Conservation (phyloP, 345 rosid species). For the Ceriops tagal region DNA sequence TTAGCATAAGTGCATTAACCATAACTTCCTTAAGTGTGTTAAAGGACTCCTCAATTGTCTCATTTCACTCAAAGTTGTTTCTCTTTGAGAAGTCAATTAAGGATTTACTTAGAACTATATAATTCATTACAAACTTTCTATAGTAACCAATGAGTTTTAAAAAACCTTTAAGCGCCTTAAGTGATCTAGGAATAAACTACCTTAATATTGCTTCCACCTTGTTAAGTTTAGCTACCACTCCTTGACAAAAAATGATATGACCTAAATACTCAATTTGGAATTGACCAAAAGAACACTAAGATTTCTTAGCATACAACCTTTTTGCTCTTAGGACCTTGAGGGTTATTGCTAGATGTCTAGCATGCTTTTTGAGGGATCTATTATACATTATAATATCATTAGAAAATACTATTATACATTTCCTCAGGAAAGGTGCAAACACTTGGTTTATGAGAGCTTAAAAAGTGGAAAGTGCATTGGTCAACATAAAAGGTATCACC, state of each 20-base stretch:
- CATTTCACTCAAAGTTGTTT: neutral
- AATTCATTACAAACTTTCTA: neutral
- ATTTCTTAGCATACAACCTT: no score
- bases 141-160: neutral
- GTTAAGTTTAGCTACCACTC: no score
- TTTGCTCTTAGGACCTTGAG: no score
- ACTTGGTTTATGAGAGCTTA: neutral
- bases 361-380: no score
- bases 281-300: no score
- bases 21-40: neutral
- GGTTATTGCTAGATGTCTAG: no score
- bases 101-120: no score
- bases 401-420: neutral
- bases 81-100: neutral
- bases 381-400: neutral
- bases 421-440: neutral
- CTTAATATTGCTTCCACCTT: no score
- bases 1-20: neutral
- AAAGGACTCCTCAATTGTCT: neutral
- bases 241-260: no score
- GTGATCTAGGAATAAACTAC: neutral
- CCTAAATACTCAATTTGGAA: no score
- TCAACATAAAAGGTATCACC: conserved; percentile 3
- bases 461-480: neutral
- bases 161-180: neutral